A percentile compares a stretch with the other conserved stretches of the same genome.
Conservation (phyloP, 306 rosid species). For the Vigna mungo region DNA sequence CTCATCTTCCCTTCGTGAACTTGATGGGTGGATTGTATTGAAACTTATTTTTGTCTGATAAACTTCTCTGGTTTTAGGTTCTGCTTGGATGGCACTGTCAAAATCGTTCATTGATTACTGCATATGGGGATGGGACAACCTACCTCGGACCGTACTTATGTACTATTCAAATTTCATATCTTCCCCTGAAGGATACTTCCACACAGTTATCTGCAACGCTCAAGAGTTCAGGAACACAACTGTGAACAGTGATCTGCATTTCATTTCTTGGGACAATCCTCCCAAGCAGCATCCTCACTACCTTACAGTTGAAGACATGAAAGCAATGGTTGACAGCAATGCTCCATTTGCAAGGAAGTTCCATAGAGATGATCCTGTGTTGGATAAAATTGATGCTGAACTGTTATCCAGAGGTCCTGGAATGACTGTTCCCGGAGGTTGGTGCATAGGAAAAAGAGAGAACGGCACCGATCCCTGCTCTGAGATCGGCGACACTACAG, state of each 20-base stretch:
- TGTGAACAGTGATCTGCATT: slow-evolving; percentile 92
- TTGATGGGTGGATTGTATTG: background rate
- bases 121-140: slow-evolving; percentile 99
- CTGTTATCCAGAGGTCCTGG: slow-evolving; percentile 67
- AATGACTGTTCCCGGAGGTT: slow-evolving; percentile 92
- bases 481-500: slow-evolving; percentile 56
- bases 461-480: slow-evolving; percentile 92
- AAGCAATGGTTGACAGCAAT: slow-evolving; percentile 71
- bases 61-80: slow-evolving; percentile 63
- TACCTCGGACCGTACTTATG: slow-evolving; percentile 94
- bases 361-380: slow-evolving; percentile 76
- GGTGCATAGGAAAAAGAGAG: slow-evolving; percentile 88
- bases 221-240: slow-evolving; percentile 94
- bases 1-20: background rate
- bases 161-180: slow-evolving; percentile 93
- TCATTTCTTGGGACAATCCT: slow-evolving; percentile 98
- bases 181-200: slow-evolving; percentile 98
- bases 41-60: background rate
- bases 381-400: slow-evolving; percentile 75
- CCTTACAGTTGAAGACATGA: slow-evolving; percentile 74
- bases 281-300: slow-evolving; percentile 99
- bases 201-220: slow-evolving; percentile 93
- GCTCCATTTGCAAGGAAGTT: slow-evolving; percentile 98
- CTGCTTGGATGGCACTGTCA: slow-evolving; percentile 99
- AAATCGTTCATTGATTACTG: slow-evolving; percentile 89